Percentiles rank a stretch among this genome's conserved stretches.
These are phyloP conservation scores for Colletotrichum scovillei DNA, from an alignment of 2,329 filamentous ascomycete species.

Conservation along the genomic window DNA sequence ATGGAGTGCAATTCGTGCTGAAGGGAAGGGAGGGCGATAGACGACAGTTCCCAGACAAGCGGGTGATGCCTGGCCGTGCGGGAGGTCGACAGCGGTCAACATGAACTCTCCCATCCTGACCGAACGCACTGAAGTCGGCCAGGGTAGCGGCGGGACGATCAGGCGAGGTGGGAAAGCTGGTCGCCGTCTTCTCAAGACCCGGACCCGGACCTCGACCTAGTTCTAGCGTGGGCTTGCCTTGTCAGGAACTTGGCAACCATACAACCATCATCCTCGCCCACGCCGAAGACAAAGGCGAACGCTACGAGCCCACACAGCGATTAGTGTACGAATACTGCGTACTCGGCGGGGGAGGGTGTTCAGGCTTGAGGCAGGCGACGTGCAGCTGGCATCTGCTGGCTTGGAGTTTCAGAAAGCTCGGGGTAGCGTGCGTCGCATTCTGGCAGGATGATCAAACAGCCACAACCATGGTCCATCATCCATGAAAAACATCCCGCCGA, in stretches of 20 bases:
- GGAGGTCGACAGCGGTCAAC: slow-evolving; percentile 28
- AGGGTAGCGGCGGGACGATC: slow-evolving; percentile 43
- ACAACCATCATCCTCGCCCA: slow-evolving; percentile 24
- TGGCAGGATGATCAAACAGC: slow-evolving; percentile 37
- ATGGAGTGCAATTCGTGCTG: slow-evolving; percentile 32
- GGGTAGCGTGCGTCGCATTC: slow-evolving; percentile 33
- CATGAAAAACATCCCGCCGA: slow-evolving; percentile 20
- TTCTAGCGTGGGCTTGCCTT: slow-evolving; percentile 28
- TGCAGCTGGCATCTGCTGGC: slow-evolving; percentile 30
- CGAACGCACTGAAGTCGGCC: slow-evolving; percentile 30
- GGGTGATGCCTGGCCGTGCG: slow-evolving; percentile 35
- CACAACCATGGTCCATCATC: slow-evolving; percentile 29
- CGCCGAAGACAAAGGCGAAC: slow-evolving; percentile 19
- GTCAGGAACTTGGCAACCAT: slow-evolving; percentile 10
- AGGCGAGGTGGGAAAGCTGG: slow-evolving; percentile 37
- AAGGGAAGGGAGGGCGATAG: slow-evolving; percentile 20
- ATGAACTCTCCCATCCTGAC: slow-evolving; percentile 21
- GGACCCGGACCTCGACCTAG: slow-evolving; percentile 26
- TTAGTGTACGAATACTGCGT: not conserved
- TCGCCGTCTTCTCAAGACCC: slow-evolving; percentile 6
- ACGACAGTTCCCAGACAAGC: slow-evolving; percentile 41
- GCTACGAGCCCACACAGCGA: not conserved
- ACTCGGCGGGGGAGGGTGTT: slow-evolving; percentile 9
- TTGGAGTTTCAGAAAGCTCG: slow-evolving; percentile 36
- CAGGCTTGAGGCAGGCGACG: slow-evolving; percentile 20